Evolutionary conservation across 2,329 filamentous ascomycete species (phyloP).

Genomic region (Plenodomus biglobosus): DNA sequence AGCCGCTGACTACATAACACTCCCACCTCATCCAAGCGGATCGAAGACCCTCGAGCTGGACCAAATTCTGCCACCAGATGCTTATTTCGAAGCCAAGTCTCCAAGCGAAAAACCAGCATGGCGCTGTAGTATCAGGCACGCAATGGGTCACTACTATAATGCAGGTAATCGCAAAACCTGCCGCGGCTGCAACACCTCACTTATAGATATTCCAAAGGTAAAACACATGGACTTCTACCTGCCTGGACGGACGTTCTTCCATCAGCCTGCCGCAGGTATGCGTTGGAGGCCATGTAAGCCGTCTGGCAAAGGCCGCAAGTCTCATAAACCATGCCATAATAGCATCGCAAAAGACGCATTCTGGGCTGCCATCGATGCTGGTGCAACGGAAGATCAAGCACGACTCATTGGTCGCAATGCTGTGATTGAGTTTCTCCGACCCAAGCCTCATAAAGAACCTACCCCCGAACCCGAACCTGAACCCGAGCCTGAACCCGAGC

Average conservation of each 20-base stretch:
- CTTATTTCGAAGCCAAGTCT: slow-evolving; percentile 20
- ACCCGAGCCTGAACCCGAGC: slow-evolving; percentile 15
- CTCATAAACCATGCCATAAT: slow-evolving; percentile 19
- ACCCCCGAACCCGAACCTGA: slow-evolving; percentile 12
- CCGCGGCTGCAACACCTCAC: slow-evolving; percentile 23
- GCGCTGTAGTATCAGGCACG: slow-evolving; percentile 31
- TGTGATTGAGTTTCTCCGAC: slow-evolving; percentile 12
- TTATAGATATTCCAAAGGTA: slow-evolving; percentile 10
- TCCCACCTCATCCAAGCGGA: slow-evolving; percentile 10
- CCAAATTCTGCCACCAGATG: slow-evolving; percentile 21
- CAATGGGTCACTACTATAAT: slow-evolving; percentile 34
- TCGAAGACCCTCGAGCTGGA: slow-evolving; percentile 21
- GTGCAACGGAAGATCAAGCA: slow-evolving; percentile 15
- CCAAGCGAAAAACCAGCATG: slow-evolving; percentile 22
- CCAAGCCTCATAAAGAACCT: slow-evolving; percentile 15
- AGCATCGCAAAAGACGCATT: slow-evolving; percentile 29
- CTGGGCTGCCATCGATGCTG: slow-evolving; percentile 17
- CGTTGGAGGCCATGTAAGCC: slow-evolving; percentile 25
- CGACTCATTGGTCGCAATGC: slow-evolving; percentile 13
- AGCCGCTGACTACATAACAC: neutral
- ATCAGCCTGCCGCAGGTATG: slow-evolving; percentile 17
- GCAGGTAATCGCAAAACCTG: slow-evolving; percentile 29
- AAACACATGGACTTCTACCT: slow-evolving; percentile 34
- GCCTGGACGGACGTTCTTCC: slow-evolving; percentile 14
- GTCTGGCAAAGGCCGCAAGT: slow-evolving; percentile 5